Conservation (phyloP, 192 early-diverging fungal genomes). For the Rhizoclosmatium sp. region DNA sequence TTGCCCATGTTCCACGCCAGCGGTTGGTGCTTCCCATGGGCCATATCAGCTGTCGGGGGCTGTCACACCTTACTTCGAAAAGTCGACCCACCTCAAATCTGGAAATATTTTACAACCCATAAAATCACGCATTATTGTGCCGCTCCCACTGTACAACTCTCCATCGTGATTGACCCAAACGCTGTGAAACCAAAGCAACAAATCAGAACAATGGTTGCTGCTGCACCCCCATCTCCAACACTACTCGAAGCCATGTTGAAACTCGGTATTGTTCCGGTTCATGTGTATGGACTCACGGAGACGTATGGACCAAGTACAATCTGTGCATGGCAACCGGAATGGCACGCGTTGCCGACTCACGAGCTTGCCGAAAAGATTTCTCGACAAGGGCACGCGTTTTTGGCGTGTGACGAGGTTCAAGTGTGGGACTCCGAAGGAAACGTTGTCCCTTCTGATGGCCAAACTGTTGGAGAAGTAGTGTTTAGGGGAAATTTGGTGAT, state of each 20-base stretch:
- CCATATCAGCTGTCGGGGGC: slow-evolving; percentile 35
- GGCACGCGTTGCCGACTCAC: slow-evolving; percentile 38
- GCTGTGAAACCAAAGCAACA: slow-evolving; percentile 44
- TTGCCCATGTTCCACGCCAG: slow-evolving; percentile 69
- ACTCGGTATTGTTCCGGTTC: slow-evolving; percentile 60
- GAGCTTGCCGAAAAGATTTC: slow-evolving; percentile 52
- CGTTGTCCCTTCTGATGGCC: slow-evolving; percentile 59
- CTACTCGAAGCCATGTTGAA: slow-evolving; percentile 57
- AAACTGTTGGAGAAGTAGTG: slow-evolving; percentile 63
- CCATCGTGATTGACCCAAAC: slow-evolving; percentile 56
- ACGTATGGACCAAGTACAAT: slow-evolving; percentile 60
- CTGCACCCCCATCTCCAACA: slow-evolving; percentile 60
- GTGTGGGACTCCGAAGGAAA: slow-evolving; percentile 55
- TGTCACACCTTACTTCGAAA: slow-evolving; percentile 62
- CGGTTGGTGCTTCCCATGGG: slow-evolving; percentile 48
- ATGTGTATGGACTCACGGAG: slow-evolving; percentile 72
- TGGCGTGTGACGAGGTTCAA: slow-evolving; percentile 61
- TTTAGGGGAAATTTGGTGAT: slow-evolving; percentile 65
- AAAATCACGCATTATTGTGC: slow-evolving; percentile 65
- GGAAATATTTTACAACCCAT: slow-evolving; percentile 53
- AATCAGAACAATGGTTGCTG: slow-evolving; percentile 52
- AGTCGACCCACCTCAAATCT: slow-evolving; percentile 63
- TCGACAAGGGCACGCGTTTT: slow-evolving; percentile 59
- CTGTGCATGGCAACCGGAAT: slow-evolving; percentile 47
- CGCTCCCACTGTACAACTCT: slow-evolving; percentile 68